phyloP scores from a whole-genome alignment of 352 stramenopile species.

The Thraustochytrium striatum region DNA sequence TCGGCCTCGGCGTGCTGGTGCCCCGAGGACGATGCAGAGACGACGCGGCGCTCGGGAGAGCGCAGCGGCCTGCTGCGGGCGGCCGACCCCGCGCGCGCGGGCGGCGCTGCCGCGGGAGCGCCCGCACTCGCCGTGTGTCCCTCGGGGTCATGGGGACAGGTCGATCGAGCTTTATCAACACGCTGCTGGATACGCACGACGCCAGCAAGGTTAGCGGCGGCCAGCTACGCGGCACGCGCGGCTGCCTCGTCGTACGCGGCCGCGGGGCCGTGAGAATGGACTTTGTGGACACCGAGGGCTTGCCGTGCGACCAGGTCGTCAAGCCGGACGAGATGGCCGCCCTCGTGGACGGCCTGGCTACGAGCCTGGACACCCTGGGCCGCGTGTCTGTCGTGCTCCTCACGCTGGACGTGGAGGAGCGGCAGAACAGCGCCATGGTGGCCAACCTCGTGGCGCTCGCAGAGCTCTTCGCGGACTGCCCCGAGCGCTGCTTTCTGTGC shows the following conservation, averaged over 20 bases:
- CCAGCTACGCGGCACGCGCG: constrained; percentile 34
- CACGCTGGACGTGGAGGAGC: constrained; percentile 33
- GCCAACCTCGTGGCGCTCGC: constrained; percentile 6
- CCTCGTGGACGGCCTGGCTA: background rate
- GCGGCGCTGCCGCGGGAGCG: no score
- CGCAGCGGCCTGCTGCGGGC: no score
- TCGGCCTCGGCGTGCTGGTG: no score
- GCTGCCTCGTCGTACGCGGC: background rate
- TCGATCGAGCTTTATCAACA: constrained; percentile 29
- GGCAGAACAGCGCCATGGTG: constrained; percentile 25
- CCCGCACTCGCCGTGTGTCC: no score
- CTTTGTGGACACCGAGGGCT: constrained; percentile 29
- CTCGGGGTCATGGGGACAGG: constrained; percentile 23
- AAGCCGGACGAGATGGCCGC: background rate
- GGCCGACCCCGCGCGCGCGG: no score
- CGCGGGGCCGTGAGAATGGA: background rate
- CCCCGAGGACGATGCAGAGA: no score
- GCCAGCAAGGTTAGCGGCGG: constrained; percentile 27
- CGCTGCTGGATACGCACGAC: background rate
- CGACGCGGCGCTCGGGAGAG: no score
- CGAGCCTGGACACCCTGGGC: background rate
- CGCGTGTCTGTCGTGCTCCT: constrained; percentile 15
- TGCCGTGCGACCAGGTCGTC: constrained; percentile 10
- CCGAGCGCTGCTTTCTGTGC: constrained; percentile 21
- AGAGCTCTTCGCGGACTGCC: constrained; percentile 1